Percentiles rank a stretch among this genome's conserved stretches.
phyloP scores from a whole-genome alignment of 2,329 filamentous ascomycete species.

The Diaporthe capsici region DNA sequence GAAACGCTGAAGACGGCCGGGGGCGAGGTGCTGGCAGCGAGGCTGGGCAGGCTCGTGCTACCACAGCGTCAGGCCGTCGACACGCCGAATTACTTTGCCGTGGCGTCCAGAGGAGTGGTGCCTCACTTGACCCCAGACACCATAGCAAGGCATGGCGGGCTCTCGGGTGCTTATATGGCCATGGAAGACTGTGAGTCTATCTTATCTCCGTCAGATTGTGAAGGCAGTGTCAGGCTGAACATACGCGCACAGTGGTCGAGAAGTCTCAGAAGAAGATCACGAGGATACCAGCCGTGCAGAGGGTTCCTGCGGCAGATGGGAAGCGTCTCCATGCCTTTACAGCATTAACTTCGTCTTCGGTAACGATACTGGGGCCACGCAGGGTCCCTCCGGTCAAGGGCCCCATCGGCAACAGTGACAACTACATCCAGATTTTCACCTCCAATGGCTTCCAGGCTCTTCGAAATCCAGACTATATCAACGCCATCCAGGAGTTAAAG shows the following conservation, averaged over 20 bases:
- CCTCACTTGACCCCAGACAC: slow-evolving; percentile 94
- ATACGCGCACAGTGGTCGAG: slow-evolving; percentile 65
- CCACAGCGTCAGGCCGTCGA: slow-evolving; percentile 74
- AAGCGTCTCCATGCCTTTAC: slow-evolving; percentile 83
- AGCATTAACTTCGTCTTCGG: slow-evolving; percentile 73
- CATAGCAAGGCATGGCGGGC: slow-evolving; percentile 72
- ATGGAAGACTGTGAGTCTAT: slow-evolving; percentile 88
- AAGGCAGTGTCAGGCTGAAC: not conserved
- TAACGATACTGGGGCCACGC: slow-evolving; percentile 83
- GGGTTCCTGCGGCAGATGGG: slow-evolving; percentile 53
- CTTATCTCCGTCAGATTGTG: slow-evolving; percentile 30
- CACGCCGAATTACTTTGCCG: slow-evolving; percentile 86
- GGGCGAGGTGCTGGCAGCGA: slow-evolving; percentile 62
- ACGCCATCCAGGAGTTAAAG: slow-evolving; percentile 73
- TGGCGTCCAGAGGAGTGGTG: slow-evolving; percentile 86
- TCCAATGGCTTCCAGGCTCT: slow-evolving; percentile 87
- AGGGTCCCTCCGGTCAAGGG: slow-evolving; percentile 81
- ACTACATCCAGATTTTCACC: slow-evolving; percentile 82
- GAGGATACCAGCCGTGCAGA: slow-evolving; percentile 61
- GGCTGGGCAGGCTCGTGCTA: slow-evolving; percentile 77
- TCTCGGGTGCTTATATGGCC: slow-evolving; percentile 82
- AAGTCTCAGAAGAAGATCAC: slow-evolving; percentile 55
- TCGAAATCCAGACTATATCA: slow-evolving; percentile 76
- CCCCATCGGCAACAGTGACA: slow-evolving; percentile 79
- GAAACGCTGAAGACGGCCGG: slow-evolving; percentile 60